Percentiles rank a stretch among this genome's conserved stretches.
phyloP scores from a whole-genome alignment of 1,284 basidiomycete species.

The Cryptococcus maquisensis region DNA sequence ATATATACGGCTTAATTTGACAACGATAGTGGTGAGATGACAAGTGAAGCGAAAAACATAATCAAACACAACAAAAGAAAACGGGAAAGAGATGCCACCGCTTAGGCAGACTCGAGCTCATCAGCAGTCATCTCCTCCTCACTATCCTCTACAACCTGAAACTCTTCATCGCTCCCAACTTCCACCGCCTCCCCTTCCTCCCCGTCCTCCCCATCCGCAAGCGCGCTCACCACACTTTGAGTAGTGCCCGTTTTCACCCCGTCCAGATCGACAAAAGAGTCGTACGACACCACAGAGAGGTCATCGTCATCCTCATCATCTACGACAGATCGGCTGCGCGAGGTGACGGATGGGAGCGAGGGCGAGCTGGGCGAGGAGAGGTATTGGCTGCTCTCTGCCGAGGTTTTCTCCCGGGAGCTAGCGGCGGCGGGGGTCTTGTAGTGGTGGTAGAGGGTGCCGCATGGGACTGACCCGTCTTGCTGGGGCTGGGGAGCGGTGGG shows the following conservation, averaged over 20 bases:
- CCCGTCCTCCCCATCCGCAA: conserved; percentile 2
- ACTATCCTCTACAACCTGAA: conserved; percentile 9
- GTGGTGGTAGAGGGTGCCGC: neutral
- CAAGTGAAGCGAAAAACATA: no score
- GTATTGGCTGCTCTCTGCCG: no score
- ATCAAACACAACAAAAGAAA: neutral
- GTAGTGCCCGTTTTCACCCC: conserved; percentile 6
- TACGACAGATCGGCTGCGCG: neutral
- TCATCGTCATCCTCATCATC: conserved; percentile 8
- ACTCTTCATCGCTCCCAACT: conserved; percentile 1
- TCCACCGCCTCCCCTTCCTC: conserved; percentile 13
- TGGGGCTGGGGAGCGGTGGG: neutral
- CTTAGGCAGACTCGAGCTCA: conserved; percentile 8
- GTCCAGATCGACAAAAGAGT: conserved; percentile 9
- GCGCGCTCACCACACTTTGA: neutral
- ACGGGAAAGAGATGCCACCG: neutral
- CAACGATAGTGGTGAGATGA: no score
- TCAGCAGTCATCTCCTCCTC: conserved; percentile 17
- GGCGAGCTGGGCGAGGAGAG: neutral
- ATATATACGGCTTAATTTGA: no score
- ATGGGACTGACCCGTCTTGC: neutral
- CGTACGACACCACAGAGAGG: conserved; percentile 6
- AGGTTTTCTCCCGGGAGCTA: no score
- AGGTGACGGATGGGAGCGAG: neutral
- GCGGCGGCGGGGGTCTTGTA: no score